Evolutionary conservation across 2,329 filamentous ascomycete species (phyloP).

Genomic region (Colletotrichum shisoi): DNA sequence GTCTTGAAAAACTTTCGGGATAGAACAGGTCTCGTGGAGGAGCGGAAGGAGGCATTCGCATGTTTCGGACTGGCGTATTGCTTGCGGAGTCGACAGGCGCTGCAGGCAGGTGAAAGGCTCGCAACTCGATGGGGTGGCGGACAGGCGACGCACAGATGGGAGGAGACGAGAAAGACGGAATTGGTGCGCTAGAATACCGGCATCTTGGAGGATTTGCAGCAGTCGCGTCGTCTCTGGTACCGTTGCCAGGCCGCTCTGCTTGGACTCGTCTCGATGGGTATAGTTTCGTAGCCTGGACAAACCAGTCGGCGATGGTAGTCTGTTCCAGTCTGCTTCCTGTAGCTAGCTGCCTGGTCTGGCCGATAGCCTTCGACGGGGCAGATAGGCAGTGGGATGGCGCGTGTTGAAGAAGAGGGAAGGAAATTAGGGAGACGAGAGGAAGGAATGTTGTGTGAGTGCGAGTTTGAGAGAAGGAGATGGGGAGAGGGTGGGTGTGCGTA

Average conservation of each 20-base stretch:
- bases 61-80: slow-evolving; percentile 25
- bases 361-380: neutral
- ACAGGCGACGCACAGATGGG: slow-evolving; percentile 18
- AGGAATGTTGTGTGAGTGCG: slow-evolving; percentile 1
- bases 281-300: neutral
- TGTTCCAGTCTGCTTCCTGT: slow-evolving; percentile 3
- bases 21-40: slow-evolving; percentile 20
- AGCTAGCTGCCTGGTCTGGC: neutral
- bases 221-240: slow-evolving; percentile 21
- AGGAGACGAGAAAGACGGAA: slow-evolving; percentile 17
- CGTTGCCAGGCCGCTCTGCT: neutral
- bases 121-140: neutral
- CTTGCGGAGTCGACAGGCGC: slow-evolving; percentile 7
- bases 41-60: slow-evolving; percentile 36
- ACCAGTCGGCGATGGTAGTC: neutral
- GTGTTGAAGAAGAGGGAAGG: slow-evolving; percentile 4
- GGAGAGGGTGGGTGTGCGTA: neutral
- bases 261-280: slow-evolving; percentile 13
- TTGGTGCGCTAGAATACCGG: slow-evolving; percentile 35
- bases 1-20: slow-evolving; percentile 28
- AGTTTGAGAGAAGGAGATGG: neutral
- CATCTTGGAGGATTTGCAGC: slow-evolving; percentile 34
- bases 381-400: slow-evolving; percentile 7
- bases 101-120: slow-evolving; percentile 20
- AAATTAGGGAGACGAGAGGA: slow-evolving; percentile 19